Base-by-base conservation (phyloP, 768 basidiomycete species). In the Gautieria morchelliformis region DNA sequence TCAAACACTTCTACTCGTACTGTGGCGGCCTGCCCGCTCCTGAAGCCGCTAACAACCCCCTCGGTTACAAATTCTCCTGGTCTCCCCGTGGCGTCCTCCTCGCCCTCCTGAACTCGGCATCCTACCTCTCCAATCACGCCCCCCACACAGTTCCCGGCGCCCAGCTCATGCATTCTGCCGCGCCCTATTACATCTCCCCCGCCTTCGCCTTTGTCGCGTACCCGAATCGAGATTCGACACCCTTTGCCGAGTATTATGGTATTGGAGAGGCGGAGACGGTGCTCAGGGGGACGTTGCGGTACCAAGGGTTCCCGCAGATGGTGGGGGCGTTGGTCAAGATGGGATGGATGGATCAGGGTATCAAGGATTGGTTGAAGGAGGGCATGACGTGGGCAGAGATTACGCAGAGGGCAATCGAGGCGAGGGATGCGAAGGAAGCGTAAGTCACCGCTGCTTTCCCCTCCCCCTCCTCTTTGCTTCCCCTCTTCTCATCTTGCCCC, bases 51-150 rank as follows among this genome's bases (percentile, higher is more conserved):
- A 84, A 85, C 66, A 99, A 98, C 75, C 93, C 96, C 2, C 85
- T 98, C 57, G 95, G 95, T 11, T 99, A 97, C 83, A 97, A 97
- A 71, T 97, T 99, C 75, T 96, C 93, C 39, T 98, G 96, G 96
- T 95, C 93, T 7, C 89, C 27, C 8, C 87, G 93, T 20, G 95
- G 94, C 52, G 93, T 94, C 45, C 85, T 99, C 56, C 87, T 97
- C 63, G 95, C 96, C 2, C 81, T 97, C 52, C 81, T 93, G 64
- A 98, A 98, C 76, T 76, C 80, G 37, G 96, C 92, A 19, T 84
- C 88, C 3, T 93, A 86, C 74, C 76, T 87, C 66, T 75, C 82
- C 40, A 73, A 78, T 54, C 81, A 84, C 33, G 72, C 89, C 70
- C 73, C 79, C 47, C 75, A 84, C 52, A 75, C 80, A 45, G 78